phyloP scores from a whole-genome alignment of 2,329 filamentous ascomycete species.

The Alternaria metachromatica region DNA sequence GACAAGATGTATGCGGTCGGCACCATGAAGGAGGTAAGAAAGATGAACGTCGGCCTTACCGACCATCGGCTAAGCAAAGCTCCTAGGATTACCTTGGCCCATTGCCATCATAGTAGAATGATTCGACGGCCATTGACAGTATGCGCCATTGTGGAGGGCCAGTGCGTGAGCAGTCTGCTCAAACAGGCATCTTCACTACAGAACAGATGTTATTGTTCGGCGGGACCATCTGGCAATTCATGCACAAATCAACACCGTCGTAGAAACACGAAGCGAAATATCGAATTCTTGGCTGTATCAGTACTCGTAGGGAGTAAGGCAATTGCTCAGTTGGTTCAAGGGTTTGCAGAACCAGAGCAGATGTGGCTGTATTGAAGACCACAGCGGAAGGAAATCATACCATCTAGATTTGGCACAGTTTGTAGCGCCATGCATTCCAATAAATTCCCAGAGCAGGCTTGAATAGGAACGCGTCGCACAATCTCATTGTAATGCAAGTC shows the following conservation, averaged over 20 bases:
- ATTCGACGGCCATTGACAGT: not conserved
- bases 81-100: conserved; percentile 51
- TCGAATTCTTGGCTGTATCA: not conserved
- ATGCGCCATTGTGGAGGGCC: not conserved
- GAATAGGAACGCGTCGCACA: conserved; percentile 33
- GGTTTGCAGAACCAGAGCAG: not conserved
- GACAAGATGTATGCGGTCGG: conserved; percentile 96
- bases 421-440: conserved; percentile 1
- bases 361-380: not conserved
- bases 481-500: conserved; percentile 33
- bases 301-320: not conserved
- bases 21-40: conserved; percentile 80
- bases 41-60: not conserved
- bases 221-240: not conserved
- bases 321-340: not conserved
- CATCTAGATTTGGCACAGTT: conserved; percentile 1
- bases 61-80: conserved; percentile 17
- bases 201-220: not conserved
- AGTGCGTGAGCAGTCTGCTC: not conserved
- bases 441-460: conserved; percentile 22
- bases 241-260: not conserved
- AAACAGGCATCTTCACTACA: not conserved
- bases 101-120: conserved; percentile 36
- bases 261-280: conserved; percentile 1
- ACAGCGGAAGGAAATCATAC: not conserved